Evolutionary conservation across 345 rosid species (phyloP), one percentile per base, ranked within the genome.

Genomic region (Populus tremula): DNA sequence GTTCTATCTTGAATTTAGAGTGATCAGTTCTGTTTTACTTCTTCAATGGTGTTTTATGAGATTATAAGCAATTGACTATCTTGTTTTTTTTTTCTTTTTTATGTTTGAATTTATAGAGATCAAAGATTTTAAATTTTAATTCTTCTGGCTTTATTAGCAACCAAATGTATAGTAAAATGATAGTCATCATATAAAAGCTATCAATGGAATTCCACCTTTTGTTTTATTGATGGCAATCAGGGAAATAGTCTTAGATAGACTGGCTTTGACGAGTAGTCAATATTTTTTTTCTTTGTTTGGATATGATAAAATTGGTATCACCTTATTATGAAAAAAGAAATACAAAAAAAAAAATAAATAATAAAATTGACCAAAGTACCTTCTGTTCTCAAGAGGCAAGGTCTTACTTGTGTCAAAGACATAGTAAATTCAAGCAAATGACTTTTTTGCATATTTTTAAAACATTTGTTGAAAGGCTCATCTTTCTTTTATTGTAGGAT

Each of bases 51-150:
- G n/a, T 10, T 56, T 54, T 56, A 21, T 8, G 20, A 8, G 63
- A 62, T 62, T 78, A 8, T 70, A 65, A 64, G 20, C 47, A 70
- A 33, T 77, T 62, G 47, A 71, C 27, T 20, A 69, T 54, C 67
- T 50, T 33, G 47, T 31, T 31, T 31, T 31, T 41, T 3, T 64
- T 35, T 6, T 27, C 1, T 27, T 27, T 27, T 27, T 27, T 70
- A 11, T 66, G 16, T 64, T 64, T 23, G 39, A 65, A 31, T 75
- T 11, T 71, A 25, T 8, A 45, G 8, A 41, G 25, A 12, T 43
- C 27, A 29, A 49, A 71, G 54, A 23, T 71, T 78, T 38, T 62
- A 29, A 41, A 25, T 33, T 36, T 35, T 63, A 5, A 5, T 39
- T 67, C 23, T 29, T 27, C 27, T 23, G 14, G 6, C 8, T 36